These are phyloP conservation scores for Mycena vitilis DNA, from an alignment of 768 basidiomycete genomes.

Conservation along the genomic window DNA sequence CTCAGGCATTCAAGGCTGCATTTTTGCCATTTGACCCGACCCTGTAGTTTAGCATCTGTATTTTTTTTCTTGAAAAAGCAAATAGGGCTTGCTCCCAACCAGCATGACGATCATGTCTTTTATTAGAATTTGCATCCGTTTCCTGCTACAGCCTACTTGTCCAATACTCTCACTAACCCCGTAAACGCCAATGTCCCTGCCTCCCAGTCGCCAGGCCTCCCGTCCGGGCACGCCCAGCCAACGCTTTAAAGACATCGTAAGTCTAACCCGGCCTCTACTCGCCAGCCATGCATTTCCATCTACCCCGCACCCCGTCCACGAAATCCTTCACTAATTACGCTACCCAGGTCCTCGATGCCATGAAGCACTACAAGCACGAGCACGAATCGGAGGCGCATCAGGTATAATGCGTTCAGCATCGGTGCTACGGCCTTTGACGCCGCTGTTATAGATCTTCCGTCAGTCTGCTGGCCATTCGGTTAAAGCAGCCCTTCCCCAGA, in stretches of 20 bases:
- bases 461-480: conserved; percentile 76
- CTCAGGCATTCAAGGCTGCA: conserved; percentile 83
- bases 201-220: conserved; percentile 37
- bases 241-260: conserved; percentile 56
- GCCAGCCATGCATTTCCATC: conserved; percentile 58
- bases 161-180: conserved; percentile 16
- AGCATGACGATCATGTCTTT: conserved; percentile 18
- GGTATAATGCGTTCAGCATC: conserved; percentile 50
- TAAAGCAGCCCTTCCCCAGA: conserved; percentile 74
- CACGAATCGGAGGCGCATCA: conserved; percentile 91
- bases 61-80: too few species aligned
- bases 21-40: conserved; percentile 81
- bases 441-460: conserved; percentile 73
- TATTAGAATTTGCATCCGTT: neutral
- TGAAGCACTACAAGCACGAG: conserved; percentile 78
- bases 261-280: conserved; percentile 37
- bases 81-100: neutral
- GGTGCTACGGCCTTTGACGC: conserved; percentile 20
- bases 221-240: conserved; percentile 50
- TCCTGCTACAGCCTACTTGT: neutral
- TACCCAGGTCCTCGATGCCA: conserved; percentile 75
- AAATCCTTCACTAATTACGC: conserved; percentile 59
- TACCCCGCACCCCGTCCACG: conserved; percentile 47
- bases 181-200: conserved; percentile 24
- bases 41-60: too few species aligned